These are phyloP conservation scores for Alternaria brassicicola DNA, from an alignment of 2,329 filamentous ascomycete genomes.

Conservation along the genomic window DNA sequence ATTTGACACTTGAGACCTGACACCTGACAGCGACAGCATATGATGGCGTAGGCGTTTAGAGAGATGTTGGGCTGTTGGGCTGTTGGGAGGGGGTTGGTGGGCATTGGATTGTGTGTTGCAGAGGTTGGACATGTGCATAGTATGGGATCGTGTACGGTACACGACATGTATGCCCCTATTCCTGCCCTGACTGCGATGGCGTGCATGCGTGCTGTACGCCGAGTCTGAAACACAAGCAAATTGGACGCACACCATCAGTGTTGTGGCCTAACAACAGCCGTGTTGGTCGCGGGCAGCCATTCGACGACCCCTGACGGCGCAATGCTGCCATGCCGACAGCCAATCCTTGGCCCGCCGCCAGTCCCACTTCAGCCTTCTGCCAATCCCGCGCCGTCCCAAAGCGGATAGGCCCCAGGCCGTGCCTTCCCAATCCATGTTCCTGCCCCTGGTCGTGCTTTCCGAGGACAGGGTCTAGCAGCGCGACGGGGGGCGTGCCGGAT, in stretches of 20 bases:
- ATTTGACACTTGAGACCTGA: constrained; percentile 20
- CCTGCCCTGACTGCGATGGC: constrained; percentile 7
- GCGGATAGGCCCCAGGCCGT: constrained; percentile 19
- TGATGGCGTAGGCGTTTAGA: background rate
- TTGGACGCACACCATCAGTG: constrained; percentile 19
- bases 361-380: background rate
- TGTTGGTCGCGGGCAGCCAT: constrained; percentile 7
- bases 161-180: constrained; percentile 16
- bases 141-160: background rate
- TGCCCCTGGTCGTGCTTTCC: constrained; percentile 17
- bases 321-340: constrained; percentile 1
- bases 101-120: constrained; percentile 5
- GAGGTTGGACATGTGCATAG: constrained; percentile 10
- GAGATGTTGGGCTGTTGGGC: constrained; percentile 1
- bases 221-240: constrained; percentile 24
- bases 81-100: constrained; percentile 8
- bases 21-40: constrained; percentile 11
- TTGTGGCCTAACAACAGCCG: constrained; percentile 9
- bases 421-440: constrained; percentile 28
- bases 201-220: constrained; percentile 6
- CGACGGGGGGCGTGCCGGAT: constrained; percentile 1
- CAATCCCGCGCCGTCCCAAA: constrained; percentile 16
- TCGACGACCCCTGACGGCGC: constrained; percentile 20
- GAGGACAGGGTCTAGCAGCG: constrained; percentile 15
- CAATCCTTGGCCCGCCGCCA: background rate